These are phyloP conservation scores for thale cress (Arabidopsis thaliana) DNA, from an alignment of 345 rosid species.

Conservation along the genomic window TAIR10.1 NC_003071.7:8466501-8467000, in stretches of 20 bases:
- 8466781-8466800: conserved; percentile 84
- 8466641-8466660: conserved; percentile 21
- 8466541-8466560: neutral
- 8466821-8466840: conserved; percentile 47
- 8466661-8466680: conserved; percentile 14
- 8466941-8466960: conserved; percentile 70
- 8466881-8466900: neutral
- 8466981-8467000: conserved; percentile 93
- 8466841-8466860: neutral
- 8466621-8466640: conserved; percentile 15
- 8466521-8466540: neutral
- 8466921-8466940: conserved; percentile 67
- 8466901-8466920: conserved; percentile 17
- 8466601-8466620: conserved; percentile 5
- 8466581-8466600: conserved; percentile 14
- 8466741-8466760: conserved; percentile 88
- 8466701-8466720: conserved; percentile 4
- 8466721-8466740: conserved; percentile 36
- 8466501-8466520: neutral
- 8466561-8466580: conserved; percentile 1
- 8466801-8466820: conserved; percentile 75
- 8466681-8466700: conserved; percentile 21
- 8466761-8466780: conserved; percentile 87
- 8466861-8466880: neutral
- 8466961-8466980: conserved; percentile 74